Conservation (phyloP, 192 early-diverging fungal genomes). For the Entophlyctis luteolus region DNA sequence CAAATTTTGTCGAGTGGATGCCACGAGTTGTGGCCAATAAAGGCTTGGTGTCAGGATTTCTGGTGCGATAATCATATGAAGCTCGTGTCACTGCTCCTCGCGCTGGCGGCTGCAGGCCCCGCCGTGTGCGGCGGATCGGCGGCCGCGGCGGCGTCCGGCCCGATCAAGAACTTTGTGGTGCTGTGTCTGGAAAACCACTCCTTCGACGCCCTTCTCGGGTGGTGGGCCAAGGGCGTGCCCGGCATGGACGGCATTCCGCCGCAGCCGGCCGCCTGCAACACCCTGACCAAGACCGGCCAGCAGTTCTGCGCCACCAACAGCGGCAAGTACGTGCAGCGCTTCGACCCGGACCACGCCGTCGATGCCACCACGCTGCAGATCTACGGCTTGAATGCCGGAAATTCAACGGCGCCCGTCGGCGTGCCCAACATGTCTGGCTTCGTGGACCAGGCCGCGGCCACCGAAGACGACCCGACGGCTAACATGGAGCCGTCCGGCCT, state of each 20-base stretch:
- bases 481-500: not conserved
- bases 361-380: slow-evolving; percentile 13
- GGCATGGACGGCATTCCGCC: not conserved
- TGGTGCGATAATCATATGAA: too few species aligned
- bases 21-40: too few species aligned
- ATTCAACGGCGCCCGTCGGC: not conserved
- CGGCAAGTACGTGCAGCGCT: slow-evolving; percentile 4
- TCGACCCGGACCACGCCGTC: slow-evolving; percentile 26
- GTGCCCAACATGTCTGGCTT: slow-evolving; percentile 30
- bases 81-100: too few species aligned
- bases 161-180: slow-evolving; percentile 26
- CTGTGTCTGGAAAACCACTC: slow-evolving; percentile 34
- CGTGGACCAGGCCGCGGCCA: slow-evolving; percentile 8
- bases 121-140: not conserved
- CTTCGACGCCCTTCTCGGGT: slow-evolving; percentile 30
- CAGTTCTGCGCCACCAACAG: not conserved
- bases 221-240: not conserved
- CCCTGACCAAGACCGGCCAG: not conserved
- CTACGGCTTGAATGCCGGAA: slow-evolving; percentile 3
- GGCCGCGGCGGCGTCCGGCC: not conserved
- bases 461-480: not conserved
- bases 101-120: too few species aligned
- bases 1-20: too few species aligned
- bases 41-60: too few species aligned
- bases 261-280: not conserved